Evolutionary conservation across 2,329 filamentous ascomycete species (phyloP).

Genomic region (Akanthomyces lecanii): DNA sequence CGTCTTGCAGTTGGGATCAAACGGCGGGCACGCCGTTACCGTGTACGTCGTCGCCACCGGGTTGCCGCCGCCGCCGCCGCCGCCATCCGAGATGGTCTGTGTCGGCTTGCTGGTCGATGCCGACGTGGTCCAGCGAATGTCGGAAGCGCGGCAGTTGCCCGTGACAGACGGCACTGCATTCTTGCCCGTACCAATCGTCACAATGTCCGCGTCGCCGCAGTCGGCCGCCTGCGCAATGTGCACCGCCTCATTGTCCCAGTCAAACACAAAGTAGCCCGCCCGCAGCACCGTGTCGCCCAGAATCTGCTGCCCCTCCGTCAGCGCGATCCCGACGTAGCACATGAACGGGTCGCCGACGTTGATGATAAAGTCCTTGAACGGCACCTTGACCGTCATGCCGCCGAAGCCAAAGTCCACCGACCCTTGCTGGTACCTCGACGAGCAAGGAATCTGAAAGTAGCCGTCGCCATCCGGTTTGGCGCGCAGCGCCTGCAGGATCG

Average conservation of each 20-base stretch:
- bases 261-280: constrained; percentile 44
- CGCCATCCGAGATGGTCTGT: background rate
- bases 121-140: constrained; percentile 20
- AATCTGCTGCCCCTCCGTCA: constrained; percentile 39
- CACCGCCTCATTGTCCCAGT: constrained; percentile 41
- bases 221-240: constrained; percentile 40
- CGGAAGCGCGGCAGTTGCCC: constrained; percentile 34
- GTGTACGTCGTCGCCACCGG: constrained; percentile 27
- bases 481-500: constrained; percentile 41
- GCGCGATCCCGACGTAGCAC: constrained; percentile 41
- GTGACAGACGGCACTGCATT: constrained; percentile 31
- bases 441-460: constrained; percentile 43
- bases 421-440: constrained; percentile 31
- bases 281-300: constrained; percentile 41
- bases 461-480: constrained; percentile 38
- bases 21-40: constrained; percentile 26
- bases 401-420: constrained; percentile 48
- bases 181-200: constrained; percentile 31
- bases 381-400: constrained; percentile 37
- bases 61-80: background rate
- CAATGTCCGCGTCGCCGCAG: constrained; percentile 36
- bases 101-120: background rate
- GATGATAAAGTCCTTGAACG: constrained; percentile 48
- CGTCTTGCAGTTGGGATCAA: constrained; percentile 23
- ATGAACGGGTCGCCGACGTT: constrained; percentile 32